Base-by-base conservation (phyloP, 768 basidiomycete genomes). In the Rhizopogon roseolus region DNA sequence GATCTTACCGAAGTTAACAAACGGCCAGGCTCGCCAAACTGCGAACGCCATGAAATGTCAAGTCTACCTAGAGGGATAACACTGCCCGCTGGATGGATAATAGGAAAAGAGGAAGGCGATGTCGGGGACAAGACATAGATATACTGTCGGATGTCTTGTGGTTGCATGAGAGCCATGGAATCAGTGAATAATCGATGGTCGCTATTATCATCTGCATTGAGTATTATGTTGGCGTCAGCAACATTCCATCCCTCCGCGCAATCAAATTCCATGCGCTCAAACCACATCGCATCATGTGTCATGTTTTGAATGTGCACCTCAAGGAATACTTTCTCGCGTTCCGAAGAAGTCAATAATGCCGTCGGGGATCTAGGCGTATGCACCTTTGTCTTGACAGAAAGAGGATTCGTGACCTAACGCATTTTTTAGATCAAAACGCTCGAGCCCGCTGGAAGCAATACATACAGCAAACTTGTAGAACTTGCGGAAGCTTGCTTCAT, bases 321-420 rank as follows among this genome's bases (percentile, higher is more conserved):
- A 19, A 98, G 82, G 69, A 93, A 94, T 34, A 96, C 78, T 58
- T 91, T 91, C 45, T 89, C 84, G 52, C 91, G 81, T 60, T 91
- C 86, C 3, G 67, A 43, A 3, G 78, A 67, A 6, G 83, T 80
- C 28, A 94, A 72, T 10, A 83, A 57, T 2, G 92, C 85, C 19
- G 88, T 81, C 0, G 92, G 86, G 0, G 90, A 86, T 49, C 79
- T 81, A 1, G 90, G 81, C 2, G 76, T 63, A 66, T 97, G 91
- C 0, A 96, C 91, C 67, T 95, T 95, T 13, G 94, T 97, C 71
- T 96, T 96, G 54, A 98, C 94, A 0, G 92, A 92, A 13, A 98
- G 74, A 1, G 95, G 95, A 60, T 96, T 95, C n/a, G 86, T 88
- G 25, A 94, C 93, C 92, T 96, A 59, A 14, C 4, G 6, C 10